Evolutionary conservation across 2,329 filamentous ascomycete genomes (phyloP).

Genomic region (Uncinocarpus reesii): DNA sequence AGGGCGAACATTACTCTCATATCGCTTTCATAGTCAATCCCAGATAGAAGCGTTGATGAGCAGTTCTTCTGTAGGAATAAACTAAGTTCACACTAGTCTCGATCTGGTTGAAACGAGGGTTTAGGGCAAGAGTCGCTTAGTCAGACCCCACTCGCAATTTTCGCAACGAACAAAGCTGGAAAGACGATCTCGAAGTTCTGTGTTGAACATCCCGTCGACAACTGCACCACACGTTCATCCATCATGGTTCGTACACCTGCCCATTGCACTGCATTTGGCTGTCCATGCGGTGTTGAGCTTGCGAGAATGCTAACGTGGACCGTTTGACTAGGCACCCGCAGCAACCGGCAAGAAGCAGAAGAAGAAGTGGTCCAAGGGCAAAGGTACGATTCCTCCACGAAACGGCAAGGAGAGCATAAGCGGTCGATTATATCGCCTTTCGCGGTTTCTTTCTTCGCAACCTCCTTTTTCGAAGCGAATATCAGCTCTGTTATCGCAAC

Average conservation of each 20-base stretch:
- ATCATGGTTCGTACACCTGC: slow-evolving; percentile 30
- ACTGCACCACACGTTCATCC: slow-evolving; percentile 27
- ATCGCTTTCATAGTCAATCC: not conserved
- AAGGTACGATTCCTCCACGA: slow-evolving; percentile 35
- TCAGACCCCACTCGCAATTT: slow-evolving; percentile 32
- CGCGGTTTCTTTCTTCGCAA: not conserved
- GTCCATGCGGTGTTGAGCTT: not conserved
- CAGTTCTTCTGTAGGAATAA: not conserved
- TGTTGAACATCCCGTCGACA: slow-evolving; percentile 26
- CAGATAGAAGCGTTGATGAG: too few relatives aligned
- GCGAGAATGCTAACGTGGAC: not conserved
- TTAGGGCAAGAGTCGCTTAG: slow-evolving; percentile 28
- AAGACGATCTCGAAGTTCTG: slow-evolving; percentile 12
- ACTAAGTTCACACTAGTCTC: slow-evolving; percentile 12
- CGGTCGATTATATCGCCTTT: not conserved
- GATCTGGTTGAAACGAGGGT: slow-evolving; percentile 23
- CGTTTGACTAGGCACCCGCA: slow-evolving; percentile 35
- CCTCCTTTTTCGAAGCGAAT: too few relatives aligned
- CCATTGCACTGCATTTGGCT: not conserved
- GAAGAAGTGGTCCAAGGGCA: slow-evolving; percentile 51
- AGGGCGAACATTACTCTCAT: too few relatives aligned
- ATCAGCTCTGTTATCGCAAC: too few relatives aligned
- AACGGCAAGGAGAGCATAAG: not conserved
- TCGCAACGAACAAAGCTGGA: slow-evolving; percentile 20
- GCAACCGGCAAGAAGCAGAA: slow-evolving; percentile 44